Percentiles rank a stretch among this genome's conserved stretches.
phyloP scores from a whole-genome alignment of 805 yeast species.

The Wickerhamiella brachini region DNA sequence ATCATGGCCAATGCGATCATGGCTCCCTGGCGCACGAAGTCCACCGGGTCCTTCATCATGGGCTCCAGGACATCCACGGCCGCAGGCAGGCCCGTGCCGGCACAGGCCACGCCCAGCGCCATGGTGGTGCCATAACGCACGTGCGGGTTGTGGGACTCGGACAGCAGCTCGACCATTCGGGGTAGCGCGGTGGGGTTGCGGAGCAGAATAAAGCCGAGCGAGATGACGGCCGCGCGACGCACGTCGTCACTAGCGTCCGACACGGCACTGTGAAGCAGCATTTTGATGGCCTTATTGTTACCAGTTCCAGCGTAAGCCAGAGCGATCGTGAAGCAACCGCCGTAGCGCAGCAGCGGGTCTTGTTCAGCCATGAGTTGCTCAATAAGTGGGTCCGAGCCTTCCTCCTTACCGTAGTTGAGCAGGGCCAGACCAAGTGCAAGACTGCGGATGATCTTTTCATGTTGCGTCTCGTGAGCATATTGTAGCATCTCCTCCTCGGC shows the following conservation, averaged over 20 bases:
- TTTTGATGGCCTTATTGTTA: conserved; percentile 71
- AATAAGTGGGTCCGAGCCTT: conserved; percentile 57
- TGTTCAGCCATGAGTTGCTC: conserved; percentile 56
- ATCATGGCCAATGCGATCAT: conserved; percentile 85
- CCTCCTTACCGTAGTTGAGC: conserved; percentile 75
- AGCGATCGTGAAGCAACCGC: conserved; percentile 90
- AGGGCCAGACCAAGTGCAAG: conserved; percentile 80
- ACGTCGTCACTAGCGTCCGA: conserved; percentile 94
- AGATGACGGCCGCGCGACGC: conserved; percentile 87
- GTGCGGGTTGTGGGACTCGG: conserved; percentile 94
- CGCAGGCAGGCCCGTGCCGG: conserved; percentile 77
- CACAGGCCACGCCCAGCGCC: conserved; percentile 95
- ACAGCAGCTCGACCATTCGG: conserved; percentile 78
- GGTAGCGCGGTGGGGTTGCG: conserved; percentile 91
- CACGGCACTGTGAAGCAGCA: conserved; percentile 82
- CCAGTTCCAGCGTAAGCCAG: conserved; percentile 97
- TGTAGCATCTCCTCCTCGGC: conserved; percentile 70
- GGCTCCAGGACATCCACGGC: conserved; percentile 91
- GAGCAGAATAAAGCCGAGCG: conserved; percentile 78
- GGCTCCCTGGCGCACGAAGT: conserved; percentile 97
- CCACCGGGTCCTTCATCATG: conserved; percentile 83
- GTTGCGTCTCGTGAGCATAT: conserved; percentile 90
- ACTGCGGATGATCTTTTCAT: conserved; percentile 91
- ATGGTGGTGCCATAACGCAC: conserved; percentile 96
- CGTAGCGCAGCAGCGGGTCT: conserved; percentile 77